A percentile compares a stretch with the other conserved stretches of the same genome.
Evolutionary conservation across 2,329 filamentous ascomycete species (phyloP).

Genomic region (Ambrosiella xylebori): DNA sequence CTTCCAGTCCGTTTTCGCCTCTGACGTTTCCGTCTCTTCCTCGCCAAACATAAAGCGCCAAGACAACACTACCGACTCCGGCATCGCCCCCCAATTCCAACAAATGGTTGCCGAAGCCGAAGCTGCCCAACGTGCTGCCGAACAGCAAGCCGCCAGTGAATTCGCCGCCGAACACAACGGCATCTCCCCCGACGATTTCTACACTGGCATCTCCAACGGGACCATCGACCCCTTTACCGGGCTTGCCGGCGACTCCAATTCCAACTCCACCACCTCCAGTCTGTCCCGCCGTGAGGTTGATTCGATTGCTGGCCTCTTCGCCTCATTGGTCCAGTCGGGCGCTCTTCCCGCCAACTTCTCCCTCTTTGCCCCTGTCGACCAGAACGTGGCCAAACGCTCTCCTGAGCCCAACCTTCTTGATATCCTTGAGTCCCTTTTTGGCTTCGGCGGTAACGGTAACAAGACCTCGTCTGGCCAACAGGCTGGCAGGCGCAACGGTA

Average conservation of each 20-base stretch:
- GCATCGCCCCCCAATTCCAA: constrained; percentile 45
- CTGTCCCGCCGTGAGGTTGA: constrained; percentile 29
- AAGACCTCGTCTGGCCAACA: constrained; percentile 18
- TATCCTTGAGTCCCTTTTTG: constrained; percentile 33
- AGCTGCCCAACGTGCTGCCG: too few species aligned
- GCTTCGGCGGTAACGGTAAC: constrained; percentile 42
- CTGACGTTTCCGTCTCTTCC: constrained; percentile 31
- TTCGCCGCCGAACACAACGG: constrained; percentile 45
- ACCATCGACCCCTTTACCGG: constrained; percentile 46
- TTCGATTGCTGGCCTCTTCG: constrained; percentile 40
- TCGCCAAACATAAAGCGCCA: too few species aligned
- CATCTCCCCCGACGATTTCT: constrained; percentile 46
- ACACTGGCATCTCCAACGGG: constrained; percentile 32
- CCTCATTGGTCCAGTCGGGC: constrained; percentile 24
- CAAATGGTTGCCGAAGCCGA: too few species aligned
- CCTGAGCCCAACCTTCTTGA: constrained; percentile 19
- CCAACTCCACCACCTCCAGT: constrained; percentile 38
- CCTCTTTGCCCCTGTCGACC: too few species aligned
- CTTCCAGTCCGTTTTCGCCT: constrained; percentile 36
- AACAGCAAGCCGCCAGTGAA: constrained; percentile 25
- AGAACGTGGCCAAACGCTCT: too few species aligned
- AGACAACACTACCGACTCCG: constrained; percentile 33
- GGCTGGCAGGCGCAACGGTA: constrained; percentile 29
- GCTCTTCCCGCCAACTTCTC: too few species aligned
- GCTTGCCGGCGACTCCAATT: constrained; percentile 33